Percentiles rank a stretch among this genome's conserved stretches.
These are phyloP conservation scores for Gossypium arboreum DNA, from an alignment of 345 rosid genomes.

Conservation along the genomic window DNA sequence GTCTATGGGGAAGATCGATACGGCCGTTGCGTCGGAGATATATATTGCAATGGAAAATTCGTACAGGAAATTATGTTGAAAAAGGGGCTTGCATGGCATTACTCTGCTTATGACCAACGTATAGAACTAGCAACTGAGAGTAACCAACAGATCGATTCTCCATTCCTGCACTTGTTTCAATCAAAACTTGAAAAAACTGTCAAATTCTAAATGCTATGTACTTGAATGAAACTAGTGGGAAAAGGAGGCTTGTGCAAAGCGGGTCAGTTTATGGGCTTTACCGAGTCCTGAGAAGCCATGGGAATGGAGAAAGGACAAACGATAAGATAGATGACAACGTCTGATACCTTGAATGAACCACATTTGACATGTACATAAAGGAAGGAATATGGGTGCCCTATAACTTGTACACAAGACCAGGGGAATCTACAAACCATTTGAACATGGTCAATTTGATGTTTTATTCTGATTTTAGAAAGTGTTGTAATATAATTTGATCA, in stretches of 20 bases:
- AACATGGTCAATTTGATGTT: neutral
- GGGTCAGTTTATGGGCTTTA: constrained; percentile 75
- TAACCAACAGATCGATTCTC: neutral
- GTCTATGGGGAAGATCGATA: constrained; percentile 40
- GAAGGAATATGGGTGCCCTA: neutral
- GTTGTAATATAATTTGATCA: neutral
- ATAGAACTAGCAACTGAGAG: constrained; percentile 49
- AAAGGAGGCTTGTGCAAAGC: constrained; percentile 56
- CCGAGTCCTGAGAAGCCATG: constrained; percentile 78
- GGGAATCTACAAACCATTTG: neutral
- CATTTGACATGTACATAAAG: neutral
- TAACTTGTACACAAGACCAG: neutral
- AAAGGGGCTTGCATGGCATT: constrained; percentile 88
- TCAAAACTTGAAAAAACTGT: neutral
- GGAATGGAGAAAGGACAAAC: constrained; percentile 71
- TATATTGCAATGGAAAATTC: constrained; percentile 67
- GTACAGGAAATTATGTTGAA: constrained; percentile 77
- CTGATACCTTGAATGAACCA: no score
- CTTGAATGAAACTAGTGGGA: constrained; percentile 55
- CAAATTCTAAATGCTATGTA: neutral
- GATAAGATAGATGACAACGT: constrained; percentile 29
- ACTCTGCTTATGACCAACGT: constrained; percentile 61
- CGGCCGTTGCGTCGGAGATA: constrained; percentile 66
- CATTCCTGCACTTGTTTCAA: neutral
- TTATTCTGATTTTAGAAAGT: neutral